Percentiles rank a stretch among this genome's conserved stretches.
phyloP scores from a whole-genome alignment of 164 flowering plant species.

The Vitis riparia region DNA sequence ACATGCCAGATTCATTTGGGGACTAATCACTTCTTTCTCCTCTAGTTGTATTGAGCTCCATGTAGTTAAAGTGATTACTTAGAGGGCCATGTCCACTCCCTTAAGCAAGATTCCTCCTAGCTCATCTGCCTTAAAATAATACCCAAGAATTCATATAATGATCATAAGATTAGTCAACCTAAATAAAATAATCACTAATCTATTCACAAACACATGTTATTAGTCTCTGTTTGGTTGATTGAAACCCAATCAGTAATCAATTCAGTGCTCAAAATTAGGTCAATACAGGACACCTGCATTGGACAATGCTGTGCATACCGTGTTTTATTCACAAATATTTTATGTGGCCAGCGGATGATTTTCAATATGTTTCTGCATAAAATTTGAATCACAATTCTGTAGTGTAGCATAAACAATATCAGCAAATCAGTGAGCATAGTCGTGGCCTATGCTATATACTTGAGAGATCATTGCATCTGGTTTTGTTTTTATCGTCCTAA shows the following conservation, averaged over 20 bases:
- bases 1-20: background rate
- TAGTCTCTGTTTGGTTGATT: constrained; percentile 14
- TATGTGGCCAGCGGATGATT: too few relatives aligned
- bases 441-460: too few relatives aligned
- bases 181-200: constrained; percentile 7
- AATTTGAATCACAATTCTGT: too few relatives aligned
- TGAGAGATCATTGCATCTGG: too few relatives aligned
- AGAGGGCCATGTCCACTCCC: constrained; percentile 4
- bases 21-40: background rate
- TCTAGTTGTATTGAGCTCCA: background rate
- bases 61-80: background rate
- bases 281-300: background rate
- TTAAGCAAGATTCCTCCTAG: constrained; percentile 13
- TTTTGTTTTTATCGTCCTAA: too few relatives aligned
- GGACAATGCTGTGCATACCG: background rate
- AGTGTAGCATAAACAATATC: too few relatives aligned
- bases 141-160: constrained; percentile 5
- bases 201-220: constrained; percentile 30
- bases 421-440: too few relatives aligned
- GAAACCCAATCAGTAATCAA: constrained; percentile 10
- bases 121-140: constrained; percentile 2
- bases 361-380: too few relatives aligned
- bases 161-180: constrained; percentile 16
- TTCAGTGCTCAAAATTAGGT: constrained; percentile 26
- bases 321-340: too few relatives aligned